A percentile compares a stretch with the other conserved stretches of the same genome.
These are phyloP conservation scores for Alternaria arborescens DNA, from an alignment of 2,329 filamentous ascomycete genomes.

Conservation along the genomic window DNA sequence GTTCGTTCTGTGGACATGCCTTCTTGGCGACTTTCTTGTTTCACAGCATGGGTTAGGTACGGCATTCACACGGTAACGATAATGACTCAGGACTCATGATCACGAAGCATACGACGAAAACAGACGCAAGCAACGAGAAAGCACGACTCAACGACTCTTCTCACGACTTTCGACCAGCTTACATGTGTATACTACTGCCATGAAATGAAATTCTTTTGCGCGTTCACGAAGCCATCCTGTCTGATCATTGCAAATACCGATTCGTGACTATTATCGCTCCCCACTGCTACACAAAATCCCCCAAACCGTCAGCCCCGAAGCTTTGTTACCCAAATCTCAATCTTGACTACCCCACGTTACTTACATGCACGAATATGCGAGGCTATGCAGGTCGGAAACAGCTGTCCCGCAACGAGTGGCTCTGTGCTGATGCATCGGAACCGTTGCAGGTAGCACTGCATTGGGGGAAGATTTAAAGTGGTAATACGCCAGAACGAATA, in stretches of 20 bases:
- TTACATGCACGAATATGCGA: conserved; percentile 24
- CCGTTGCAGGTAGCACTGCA: conserved; percentile 1
- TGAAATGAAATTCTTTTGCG: neutral
- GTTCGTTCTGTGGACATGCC: neutral
- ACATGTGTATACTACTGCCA: conserved; percentile 14
- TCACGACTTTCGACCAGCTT: conserved; percentile 4
- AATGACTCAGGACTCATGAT: conserved; percentile 3
- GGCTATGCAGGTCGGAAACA: conserved; percentile 23
- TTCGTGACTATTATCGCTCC: neutral
- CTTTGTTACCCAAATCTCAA: neutral
- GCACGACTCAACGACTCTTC: neutral
- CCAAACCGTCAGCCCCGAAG: neutral
- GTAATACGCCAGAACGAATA: conserved; percentile 1
- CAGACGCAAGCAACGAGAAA: conserved; percentile 2
- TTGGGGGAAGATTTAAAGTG: neutral
- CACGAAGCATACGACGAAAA: neutral
- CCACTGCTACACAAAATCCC: neutral
- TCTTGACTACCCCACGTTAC: conserved; percentile 15
- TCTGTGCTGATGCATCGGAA: conserved; percentile 10
- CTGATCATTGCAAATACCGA: neutral
- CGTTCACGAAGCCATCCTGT: neutral
- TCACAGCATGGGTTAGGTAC: neutral
- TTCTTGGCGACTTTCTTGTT: neutral
- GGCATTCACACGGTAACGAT: conserved; percentile 3
- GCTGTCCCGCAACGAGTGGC: conserved; percentile 42